Evolutionary conservation across 768 basidiomycete genomes (phyloP), one percentile per base, ranked within the genome.

Genomic region (Boletus rufocinnamomeus): DNA sequence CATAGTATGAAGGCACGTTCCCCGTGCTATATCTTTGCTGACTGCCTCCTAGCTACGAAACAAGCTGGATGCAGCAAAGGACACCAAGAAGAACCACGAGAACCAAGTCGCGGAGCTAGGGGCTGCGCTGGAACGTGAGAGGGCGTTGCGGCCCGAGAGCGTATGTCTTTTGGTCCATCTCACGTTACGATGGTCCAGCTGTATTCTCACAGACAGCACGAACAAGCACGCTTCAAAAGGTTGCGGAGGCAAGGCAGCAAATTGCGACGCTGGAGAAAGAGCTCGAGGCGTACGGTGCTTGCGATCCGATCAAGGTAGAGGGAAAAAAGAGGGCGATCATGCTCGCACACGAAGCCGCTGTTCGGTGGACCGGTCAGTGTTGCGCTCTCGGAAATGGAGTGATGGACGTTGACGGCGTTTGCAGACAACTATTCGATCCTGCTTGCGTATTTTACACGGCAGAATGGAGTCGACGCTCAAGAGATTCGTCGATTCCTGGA

Each of bases 321-420:
- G 85, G 88, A 69, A 89, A 86, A 69, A 84, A 81, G 50, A 76
- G 89, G 48, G 92, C 88, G 0, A 79, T 85, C 11, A 79, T 82
- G 51, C 78, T 95, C 16, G 92, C 90, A 4, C 91, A 88, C 60
- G 93, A 96, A 68, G 93, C 92, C 14, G 84, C 88, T 14, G 69
- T 87, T 25, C 85, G 92, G 16, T 95, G 93, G 91, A 98, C 95
- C 37, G 95, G 95, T 95, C 63, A 56, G 85, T 73, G 35, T 25
- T 45, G 30, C 4, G 37, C 3, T 35, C 32, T n/a, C 25, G 6
- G n/a, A 32, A n/a, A 13, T 16, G 25, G 41, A 30, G 44, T 23
- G 38, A 54, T 28, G 21, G 47, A 25, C 2, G 46, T 47, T 57
- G 52, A 70, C 17, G 5, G 5, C 1, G 34, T 23, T 41, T 7